phyloP scores from a whole-genome alignment of 1,284 basidiomycete species.

The Ustilago nuda region DNA sequence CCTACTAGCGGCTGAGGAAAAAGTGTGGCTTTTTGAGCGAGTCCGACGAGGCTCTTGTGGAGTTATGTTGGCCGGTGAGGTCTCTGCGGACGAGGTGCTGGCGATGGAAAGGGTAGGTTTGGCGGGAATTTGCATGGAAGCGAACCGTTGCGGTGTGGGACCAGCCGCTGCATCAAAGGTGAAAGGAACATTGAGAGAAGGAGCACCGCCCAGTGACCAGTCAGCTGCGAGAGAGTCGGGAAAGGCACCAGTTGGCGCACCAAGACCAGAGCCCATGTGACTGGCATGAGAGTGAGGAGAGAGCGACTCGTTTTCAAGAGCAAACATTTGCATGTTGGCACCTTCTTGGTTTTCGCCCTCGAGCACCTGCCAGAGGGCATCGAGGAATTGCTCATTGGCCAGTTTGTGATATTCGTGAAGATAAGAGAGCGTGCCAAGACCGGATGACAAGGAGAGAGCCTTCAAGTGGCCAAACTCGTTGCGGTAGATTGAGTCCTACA shows the following conservation, averaged over 20 bases:
- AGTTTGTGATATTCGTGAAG: constrained; percentile 55
- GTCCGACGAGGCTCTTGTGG: constrained; percentile 9
- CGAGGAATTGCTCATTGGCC: constrained; percentile 54
- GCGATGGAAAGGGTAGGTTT: constrained; percentile 30
- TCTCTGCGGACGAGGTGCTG: constrained; percentile 46
- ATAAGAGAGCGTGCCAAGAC: constrained; percentile 50
- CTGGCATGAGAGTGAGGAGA: constrained; percentile 44
- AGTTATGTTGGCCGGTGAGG: constrained; percentile 30
- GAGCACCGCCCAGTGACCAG: constrained; percentile 40
- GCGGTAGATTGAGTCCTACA: constrained; percentile 44
- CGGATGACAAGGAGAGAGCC: constrained; percentile 46
- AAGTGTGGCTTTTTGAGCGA: constrained; percentile 20
- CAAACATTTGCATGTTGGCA: constrained; percentile 51
- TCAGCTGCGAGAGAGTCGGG: constrained; percentile 36
- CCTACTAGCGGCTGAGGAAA: constrained; percentile 11
- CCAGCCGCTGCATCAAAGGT: constrained; percentile 46
- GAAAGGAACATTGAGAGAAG: constrained; percentile 48
- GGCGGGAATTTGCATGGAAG: constrained; percentile 38
- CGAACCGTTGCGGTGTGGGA: constrained; percentile 27
- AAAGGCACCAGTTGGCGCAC: constrained; percentile 23
- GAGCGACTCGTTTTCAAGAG: constrained; percentile 44
- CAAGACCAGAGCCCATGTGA: constrained; percentile 28
- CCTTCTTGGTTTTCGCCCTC: constrained; percentile 50
- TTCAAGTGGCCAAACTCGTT: constrained; percentile 55
- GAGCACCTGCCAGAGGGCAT: constrained; percentile 51